Evolutionary conservation across 495 filamentous ascomycete species (phyloP).

Genomic region (Chaetomium tenue): DNA sequence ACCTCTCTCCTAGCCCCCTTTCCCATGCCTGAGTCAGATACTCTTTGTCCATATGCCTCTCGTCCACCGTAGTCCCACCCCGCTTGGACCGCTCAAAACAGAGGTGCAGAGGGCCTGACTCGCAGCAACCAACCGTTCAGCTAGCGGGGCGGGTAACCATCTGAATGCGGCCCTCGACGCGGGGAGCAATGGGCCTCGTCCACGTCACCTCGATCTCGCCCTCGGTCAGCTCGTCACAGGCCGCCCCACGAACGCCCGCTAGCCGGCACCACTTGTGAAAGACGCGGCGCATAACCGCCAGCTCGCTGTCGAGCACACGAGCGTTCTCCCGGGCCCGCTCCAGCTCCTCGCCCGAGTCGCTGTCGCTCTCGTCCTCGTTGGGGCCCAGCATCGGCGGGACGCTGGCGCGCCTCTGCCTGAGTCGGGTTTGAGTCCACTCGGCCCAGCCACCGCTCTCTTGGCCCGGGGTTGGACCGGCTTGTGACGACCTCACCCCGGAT

Average conservation of each 20-base stretch:
- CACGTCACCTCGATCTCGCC: conserved; percentile 65
- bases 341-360: conserved; percentile 22
- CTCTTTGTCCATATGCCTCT: no score
- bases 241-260: conserved; percentile 56
- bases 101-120: not conserved
- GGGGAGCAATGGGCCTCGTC: conserved; percentile 75
- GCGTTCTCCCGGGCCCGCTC: conserved; percentile 36
- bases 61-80: no score
- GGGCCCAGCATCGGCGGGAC: conserved; percentile 35
- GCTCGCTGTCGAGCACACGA: conserved; percentile 37
- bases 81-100: no score
- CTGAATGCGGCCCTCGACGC: conserved; percentile 70
- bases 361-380: conserved; percentile 33
- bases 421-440: conserved; percentile 46
- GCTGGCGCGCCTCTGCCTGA: conserved; percentile 40
- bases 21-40: no score
- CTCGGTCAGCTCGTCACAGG: conserved; percentile 48
- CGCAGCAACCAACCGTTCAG: not conserved
- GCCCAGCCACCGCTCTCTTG: conserved; percentile 32
- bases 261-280: conserved; percentile 72
- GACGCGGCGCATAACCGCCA: conserved; percentile 57
- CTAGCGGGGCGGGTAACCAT: conserved; percentile 26
- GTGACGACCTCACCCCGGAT: not conserved
- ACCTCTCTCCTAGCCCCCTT: no score
- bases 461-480: not conserved